Conservation (phyloP, 371 early-diverging fungal species). For the Mortierella sp. region DNA sequence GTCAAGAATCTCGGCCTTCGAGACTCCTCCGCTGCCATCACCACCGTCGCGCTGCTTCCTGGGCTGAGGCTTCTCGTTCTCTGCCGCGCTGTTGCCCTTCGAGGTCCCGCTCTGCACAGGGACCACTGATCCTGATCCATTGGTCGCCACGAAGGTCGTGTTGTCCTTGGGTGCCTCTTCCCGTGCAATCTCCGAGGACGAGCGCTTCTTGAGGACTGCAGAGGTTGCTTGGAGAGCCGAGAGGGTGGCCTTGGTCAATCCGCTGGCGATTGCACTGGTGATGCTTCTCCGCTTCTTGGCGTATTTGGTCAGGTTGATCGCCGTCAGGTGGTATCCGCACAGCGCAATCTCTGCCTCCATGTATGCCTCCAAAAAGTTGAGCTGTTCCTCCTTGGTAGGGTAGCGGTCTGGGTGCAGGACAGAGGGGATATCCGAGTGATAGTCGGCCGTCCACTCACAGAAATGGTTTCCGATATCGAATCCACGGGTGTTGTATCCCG, state of each 20-base stretch:
- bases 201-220: constrained; percentile 12
- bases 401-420: constrained; percentile 61
- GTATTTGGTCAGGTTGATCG: constrained; percentile 39
- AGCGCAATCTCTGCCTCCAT: constrained; percentile 66
- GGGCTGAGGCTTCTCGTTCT: constrained; percentile 12
- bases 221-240: constrained; percentile 36
- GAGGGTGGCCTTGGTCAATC: constrained; percentile 28
- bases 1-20: constrained; percentile 50
- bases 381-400: constrained; percentile 72
- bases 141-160: constrained; percentile 14
- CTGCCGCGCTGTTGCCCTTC: constrained; percentile 31
- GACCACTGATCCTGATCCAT: neutral
- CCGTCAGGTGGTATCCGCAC: constrained; percentile 50
- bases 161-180: constrained; percentile 1
- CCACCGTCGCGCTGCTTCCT: constrained; percentile 16
- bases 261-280: constrained; percentile 26
- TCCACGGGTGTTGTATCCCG: constrained; percentile 87
- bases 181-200: neutral
- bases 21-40: constrained; percentile 35
- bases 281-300: constrained; percentile 25
- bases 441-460: constrained; percentile 91
- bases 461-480: constrained; percentile 93
- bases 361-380: constrained; percentile 76
- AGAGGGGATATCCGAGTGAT: constrained; percentile 72
- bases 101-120: neutral